These are phyloP conservation scores for Linanthus parryae DNA, from an alignment of 148 eudicot species.

Conservation along the genomic window DNA sequence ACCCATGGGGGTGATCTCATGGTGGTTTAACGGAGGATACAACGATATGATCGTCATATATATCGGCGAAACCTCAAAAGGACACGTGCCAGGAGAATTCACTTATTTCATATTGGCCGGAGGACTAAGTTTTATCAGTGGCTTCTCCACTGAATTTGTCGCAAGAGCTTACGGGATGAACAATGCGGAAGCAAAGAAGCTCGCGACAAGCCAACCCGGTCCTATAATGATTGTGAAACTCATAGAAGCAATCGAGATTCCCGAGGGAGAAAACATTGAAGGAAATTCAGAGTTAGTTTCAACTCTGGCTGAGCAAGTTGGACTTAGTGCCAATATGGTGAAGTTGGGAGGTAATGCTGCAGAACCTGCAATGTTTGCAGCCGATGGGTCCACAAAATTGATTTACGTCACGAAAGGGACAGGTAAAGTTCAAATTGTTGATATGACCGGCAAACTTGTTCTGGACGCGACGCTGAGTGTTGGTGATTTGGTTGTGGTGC, in stretches of 20 bases:
- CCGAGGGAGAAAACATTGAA: slow-evolving; percentile 9
- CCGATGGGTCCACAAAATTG: not conserved
- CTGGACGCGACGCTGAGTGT: slow-evolving; percentile 21
- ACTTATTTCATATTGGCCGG: slow-evolving; percentile 33
- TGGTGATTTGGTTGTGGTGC: slow-evolving; percentile 39
- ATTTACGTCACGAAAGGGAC: slow-evolving; percentile 35
- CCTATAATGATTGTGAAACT: slow-evolving; percentile 22
- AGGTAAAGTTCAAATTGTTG: slow-evolving; percentile 32
- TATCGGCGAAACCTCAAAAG: slow-evolving; percentile 31
- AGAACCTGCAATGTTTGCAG: slow-evolving; percentile 11
- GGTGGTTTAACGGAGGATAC: slow-evolving; percentile 54
- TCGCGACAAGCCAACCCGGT: slow-evolving; percentile 19
- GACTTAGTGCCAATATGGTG: slow-evolving; percentile 17
- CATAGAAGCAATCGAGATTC: slow-evolving; percentile 2
- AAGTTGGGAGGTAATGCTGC: slow-evolving; percentile 22
- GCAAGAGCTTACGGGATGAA: slow-evolving; percentile 16
- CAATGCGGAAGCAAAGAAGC: slow-evolving; percentile 13
- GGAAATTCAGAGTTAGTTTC: not conserved
- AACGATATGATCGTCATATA: slow-evolving; percentile 19
- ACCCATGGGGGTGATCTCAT: slow-evolving; percentile 26
- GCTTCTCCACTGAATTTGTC: slow-evolving; percentile 25
- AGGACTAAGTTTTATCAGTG: slow-evolving; percentile 13
- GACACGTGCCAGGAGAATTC: slow-evolving; percentile 19
- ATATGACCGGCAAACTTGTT: slow-evolving; percentile 14
- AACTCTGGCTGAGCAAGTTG: slow-evolving; percentile 1